Base-by-base conservation (phyloP, 371 early-diverging fungal genomes). In the Mucor indicus region DNA sequence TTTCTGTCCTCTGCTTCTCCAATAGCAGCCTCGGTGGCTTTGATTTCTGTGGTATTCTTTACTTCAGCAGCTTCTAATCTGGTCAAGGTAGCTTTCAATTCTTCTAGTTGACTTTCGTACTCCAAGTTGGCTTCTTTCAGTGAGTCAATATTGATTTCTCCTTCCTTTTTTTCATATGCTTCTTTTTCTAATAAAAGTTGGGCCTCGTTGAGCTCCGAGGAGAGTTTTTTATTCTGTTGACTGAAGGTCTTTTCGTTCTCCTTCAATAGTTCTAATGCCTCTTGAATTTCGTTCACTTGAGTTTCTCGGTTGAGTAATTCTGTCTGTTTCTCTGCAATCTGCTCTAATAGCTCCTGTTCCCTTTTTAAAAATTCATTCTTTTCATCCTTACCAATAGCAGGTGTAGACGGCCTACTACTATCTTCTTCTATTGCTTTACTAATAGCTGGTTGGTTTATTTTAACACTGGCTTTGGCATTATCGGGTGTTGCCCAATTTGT, bases 381-480 rank as follows among this genome's bases (percentile, higher is more conserved):
- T 62, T 96, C 96, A 57, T 96, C 96, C 37, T 88, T 81, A 29
- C 81, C 82, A 24, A 95, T 68, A 10, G 83, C 84, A 7, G 95
- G 92, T 19, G 95, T 92, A 0, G 83, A 73, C 1, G 93, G 84
- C 21, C 92, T 75, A 11, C 86, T 86, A 13, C 64, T 54, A 35
- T 75, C 74, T 16, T 65, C 59, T 22, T 50, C 42, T 15, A 36
- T 39, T 0, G 51, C 39, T 16, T 62, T 61, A 59, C 72, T 73
- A 51, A 76, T 71, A n/a, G 71, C 73, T 8, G 79, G 76, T 6
- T 71, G 69, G 39, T 80, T 75, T 16, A 74, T 64, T 64, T 94
- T 96, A 38, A 88, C 88, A 72, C 96, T 96, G 66, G 96, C 79
- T 75, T 89, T 93, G 67, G 95, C 93, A 79, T 95, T 95, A 86